Conservation (phyloP, 106 monocot species). For the Ottelia alismoides region DNA sequence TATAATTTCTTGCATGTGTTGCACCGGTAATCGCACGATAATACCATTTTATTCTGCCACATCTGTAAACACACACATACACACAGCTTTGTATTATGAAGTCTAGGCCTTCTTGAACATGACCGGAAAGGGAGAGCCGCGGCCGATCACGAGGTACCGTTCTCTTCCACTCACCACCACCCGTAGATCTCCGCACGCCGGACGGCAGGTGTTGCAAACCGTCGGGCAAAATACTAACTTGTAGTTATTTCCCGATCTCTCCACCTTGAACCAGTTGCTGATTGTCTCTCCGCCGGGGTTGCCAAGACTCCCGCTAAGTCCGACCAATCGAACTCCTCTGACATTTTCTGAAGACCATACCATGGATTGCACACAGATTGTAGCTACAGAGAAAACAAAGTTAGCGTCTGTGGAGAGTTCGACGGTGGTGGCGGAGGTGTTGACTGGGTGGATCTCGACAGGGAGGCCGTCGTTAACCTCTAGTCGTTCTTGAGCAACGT, state of each 20-base stretch:
- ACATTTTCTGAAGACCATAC: slow-evolving; percentile 14
- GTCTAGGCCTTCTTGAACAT: slow-evolving; percentile 21
- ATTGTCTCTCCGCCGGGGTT: slow-evolving; percentile 14
- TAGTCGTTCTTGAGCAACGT: slow-evolving; percentile 22
- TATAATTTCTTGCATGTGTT: too few relatives aligned
- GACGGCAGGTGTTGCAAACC: slow-evolving; percentile 24
- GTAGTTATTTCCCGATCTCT: slow-evolving; percentile 9
- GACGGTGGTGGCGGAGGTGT: slow-evolving; percentile 2
- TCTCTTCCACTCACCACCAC: slow-evolving; percentile 13
- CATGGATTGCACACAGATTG: slow-evolving; percentile 15
- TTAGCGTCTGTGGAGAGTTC: slow-evolving; percentile 14
- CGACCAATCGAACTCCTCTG: too few relatives aligned
- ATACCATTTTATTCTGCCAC: too few relatives aligned
- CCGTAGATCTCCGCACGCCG: slow-evolving; percentile 21
- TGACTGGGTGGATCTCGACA: slow-evolving; percentile 15
- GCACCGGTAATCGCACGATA: too few relatives aligned
- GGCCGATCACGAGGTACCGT: slow-evolving; percentile 15
- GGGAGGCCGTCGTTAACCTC: slow-evolving; percentile 23
- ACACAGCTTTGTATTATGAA: too few relatives aligned
- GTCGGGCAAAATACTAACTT: slow-evolving; percentile 34
- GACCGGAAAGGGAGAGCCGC: slow-evolving; percentile 12
- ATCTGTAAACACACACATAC: too few relatives aligned
- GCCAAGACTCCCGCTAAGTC: not conserved
- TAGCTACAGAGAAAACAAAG: slow-evolving; percentile 15
- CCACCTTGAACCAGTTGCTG: slow-evolving; percentile 34